Evolutionary conservation across 371 early-diverging fungal species (phyloP).

Genomic region (Paraphysoderma sedebokerense): DNA sequence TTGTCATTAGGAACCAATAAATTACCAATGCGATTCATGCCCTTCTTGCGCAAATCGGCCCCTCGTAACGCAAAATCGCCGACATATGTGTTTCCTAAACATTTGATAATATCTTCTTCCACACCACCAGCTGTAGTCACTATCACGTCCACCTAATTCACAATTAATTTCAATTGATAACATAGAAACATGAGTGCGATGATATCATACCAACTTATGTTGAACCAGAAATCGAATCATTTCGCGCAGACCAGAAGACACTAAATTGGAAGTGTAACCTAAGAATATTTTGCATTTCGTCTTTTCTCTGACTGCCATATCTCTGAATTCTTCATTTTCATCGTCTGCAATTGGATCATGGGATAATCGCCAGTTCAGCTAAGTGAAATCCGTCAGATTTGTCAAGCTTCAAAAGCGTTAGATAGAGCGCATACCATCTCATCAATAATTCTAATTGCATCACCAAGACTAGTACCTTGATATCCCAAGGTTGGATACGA

Average conservation of each 20-base stretch:
- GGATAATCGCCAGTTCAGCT: conserved; percentile 70
- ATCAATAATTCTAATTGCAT: conserved; percentile 75
- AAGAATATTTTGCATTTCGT: conserved; percentile 89
- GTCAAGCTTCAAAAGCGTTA: not conserved
- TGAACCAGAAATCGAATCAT: conserved; percentile 80
- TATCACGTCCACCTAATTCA: conserved; percentile 51
- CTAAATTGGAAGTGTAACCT: conserved; percentile 96
- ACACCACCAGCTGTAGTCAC: conserved; percentile 97
- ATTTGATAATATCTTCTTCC: conserved; percentile 99
- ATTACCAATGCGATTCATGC: conserved; percentile 97
- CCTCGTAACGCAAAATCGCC: conserved; percentile 77
- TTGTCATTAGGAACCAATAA: conserved; percentile 97
- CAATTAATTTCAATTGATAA: not conserved
- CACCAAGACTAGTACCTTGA: conserved; percentile 77
- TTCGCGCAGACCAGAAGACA: conserved; percentile 95
- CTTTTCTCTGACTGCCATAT: conserved; percentile 36
- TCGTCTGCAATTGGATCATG: conserved; percentile 54
- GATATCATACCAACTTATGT: conserved; percentile 56
- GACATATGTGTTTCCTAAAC: conserved; percentile 77
- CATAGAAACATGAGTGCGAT: not conserved
- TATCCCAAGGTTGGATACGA: conserved; percentile 70
- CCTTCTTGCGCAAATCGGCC: conserved; percentile 65
- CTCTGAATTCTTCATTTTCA: conserved; percentile 46
- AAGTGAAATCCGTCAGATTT: not conserved
- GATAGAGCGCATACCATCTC: conserved; percentile 47